Percentiles rank a stretch among this genome's conserved stretches.
phyloP scores from a whole-genome alignment of 23 red algal species.

The Gracilaria gracilis region DNA sequence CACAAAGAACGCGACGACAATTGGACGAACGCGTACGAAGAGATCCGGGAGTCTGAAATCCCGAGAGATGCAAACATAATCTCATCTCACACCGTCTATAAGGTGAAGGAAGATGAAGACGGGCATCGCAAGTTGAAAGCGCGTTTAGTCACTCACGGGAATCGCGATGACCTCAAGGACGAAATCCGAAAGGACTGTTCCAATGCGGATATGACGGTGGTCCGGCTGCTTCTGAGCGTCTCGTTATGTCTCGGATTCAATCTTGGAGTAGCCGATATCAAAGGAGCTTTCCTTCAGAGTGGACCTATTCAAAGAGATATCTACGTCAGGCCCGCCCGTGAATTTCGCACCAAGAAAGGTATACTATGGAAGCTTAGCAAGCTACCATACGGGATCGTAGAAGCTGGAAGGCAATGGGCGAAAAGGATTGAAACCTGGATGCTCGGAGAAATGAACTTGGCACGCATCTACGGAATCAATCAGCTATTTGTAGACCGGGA shows the following conservation, averaged over 20 bases:
- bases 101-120: constrained; percentile 47
- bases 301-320: no score
- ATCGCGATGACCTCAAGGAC: constrained; percentile 12
- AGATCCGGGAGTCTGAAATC: neutral
- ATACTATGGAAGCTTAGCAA: constrained; percentile 35
- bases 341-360: no score
- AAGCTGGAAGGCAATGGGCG: constrained; percentile 34
- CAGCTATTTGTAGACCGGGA: constrained; percentile 17
- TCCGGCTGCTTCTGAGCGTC: constrained; percentile 6
- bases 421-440: constrained; percentile 52
- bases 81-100: constrained; percentile 13
- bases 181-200: constrained; percentile 47
- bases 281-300: no score
- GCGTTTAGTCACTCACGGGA: constrained; percentile 8
- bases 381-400: constrained; percentile 28
- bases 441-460: neutral
- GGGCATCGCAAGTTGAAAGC: constrained; percentile 19
- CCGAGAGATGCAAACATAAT: constrained; percentile 16
- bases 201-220: neutral
- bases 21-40: constrained; percentile 10
- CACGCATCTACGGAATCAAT: neutral
- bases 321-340: neutral
- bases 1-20: constrained; percentile 7
- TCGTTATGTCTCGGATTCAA: neutral
- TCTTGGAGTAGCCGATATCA: no score